Base-by-base conservation (phyloP, 768 basidiomycete genomes). In the Amanita thiersii region DNA sequence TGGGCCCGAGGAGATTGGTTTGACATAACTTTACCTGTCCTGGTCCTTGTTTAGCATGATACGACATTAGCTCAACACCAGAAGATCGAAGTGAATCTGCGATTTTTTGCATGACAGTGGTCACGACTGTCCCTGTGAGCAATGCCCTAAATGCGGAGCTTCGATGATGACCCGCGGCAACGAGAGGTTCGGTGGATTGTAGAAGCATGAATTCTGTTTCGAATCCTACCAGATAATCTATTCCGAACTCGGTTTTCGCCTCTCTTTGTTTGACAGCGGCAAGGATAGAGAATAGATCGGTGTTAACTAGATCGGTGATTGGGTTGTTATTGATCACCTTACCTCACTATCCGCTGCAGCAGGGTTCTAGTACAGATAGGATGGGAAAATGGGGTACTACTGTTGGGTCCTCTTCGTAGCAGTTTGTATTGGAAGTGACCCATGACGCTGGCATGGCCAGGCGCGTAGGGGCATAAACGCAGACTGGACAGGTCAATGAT, bases 161-260 rank as follows among this genome's bases (percentile, higher is more conserved):
- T 18, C 68, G 65, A 31, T 66, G 64, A 2, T 61, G 36, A 49
- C 75, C 73, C 19, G 69, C 69, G 7, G 70, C 55, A 23, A 60
- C 57, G 30, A 73, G n/a, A 0, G 77, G 76, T 5, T 59, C 42
- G 0, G 64, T 70, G 0, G 66, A 67, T 43, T 68, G 70, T n/a
- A 86, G 65, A 7, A 86, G 69, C 39, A 76, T 73, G 45, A 86
- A 82, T 53, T 86, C 83, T 1, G 67, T 70, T 60, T 86, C 83
- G 42, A 79, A 67, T 2, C 83, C 84, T 29, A 81, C 64, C 28
- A 84, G 66, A 53, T 80, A 83, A 3, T 68, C 57, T 9, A 74
- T 47, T 3, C 54, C 57, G 2, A 50, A 44, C 9, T 35, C 20
- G 3, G 37, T 33, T 43, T 56, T 52, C 1, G 66, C 60, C 41